Conservation (phyloP, 2,329 filamentous ascomycete species). For the Claviceps pusilla region DNA sequence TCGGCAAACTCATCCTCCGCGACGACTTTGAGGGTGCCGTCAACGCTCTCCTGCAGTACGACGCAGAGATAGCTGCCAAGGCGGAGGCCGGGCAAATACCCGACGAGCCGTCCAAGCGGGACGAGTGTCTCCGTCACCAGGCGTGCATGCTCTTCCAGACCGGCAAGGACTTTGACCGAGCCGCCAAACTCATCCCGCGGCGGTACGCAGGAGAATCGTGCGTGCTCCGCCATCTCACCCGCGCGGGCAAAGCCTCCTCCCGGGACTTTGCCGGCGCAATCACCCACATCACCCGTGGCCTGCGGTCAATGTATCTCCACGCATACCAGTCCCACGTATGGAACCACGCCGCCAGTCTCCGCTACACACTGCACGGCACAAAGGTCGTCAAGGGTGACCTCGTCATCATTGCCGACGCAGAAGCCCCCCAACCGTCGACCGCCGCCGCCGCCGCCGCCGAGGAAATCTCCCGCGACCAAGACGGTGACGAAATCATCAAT, state of each 20-base stretch:
- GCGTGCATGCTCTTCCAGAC: constrained; percentile 62
- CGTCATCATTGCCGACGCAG: constrained; percentile 44
- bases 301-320: constrained; percentile 90
- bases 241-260: constrained; percentile 27
- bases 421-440: constrained; percentile 12
- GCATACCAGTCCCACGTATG: constrained; percentile 91
- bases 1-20: constrained; percentile 72
- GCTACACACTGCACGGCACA: constrained; percentile 60
- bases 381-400: constrained; percentile 75
- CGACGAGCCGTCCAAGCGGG: constrained; percentile 43
- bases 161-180: constrained; percentile 41
- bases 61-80: constrained; percentile 40
- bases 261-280: constrained; percentile 72
- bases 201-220: constrained; percentile 69
- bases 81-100: constrained; percentile 23
- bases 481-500: constrained; percentile 32
- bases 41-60: constrained; percentile 60
- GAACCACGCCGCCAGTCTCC: constrained; percentile 71
- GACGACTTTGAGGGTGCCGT: constrained; percentile 70
- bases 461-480: constrained; percentile 44
- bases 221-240: constrained; percentile 62
- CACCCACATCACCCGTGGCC: constrained; percentile 60
- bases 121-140: constrained; percentile 65
- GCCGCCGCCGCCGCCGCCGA: constrained; percentile 5
- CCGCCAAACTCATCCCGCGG: constrained; percentile 54